Percentiles rank a stretch among this genome's conserved stretches.
Evolutionary conservation across 2,329 filamentous ascomycete species (phyloP).

Genomic region (Gremmenia infestans): DNA sequence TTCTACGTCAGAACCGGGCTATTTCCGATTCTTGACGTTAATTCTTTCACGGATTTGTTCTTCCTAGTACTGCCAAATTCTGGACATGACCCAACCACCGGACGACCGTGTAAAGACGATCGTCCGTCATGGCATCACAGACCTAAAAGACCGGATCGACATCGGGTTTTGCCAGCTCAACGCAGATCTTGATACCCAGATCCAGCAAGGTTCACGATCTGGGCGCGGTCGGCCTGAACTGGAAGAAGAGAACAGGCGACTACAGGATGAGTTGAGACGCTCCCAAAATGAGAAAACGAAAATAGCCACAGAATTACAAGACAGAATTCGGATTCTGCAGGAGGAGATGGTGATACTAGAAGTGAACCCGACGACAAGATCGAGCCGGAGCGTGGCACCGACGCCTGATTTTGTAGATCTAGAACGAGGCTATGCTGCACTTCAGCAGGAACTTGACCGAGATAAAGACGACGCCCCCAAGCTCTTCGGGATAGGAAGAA

Average conservation of each 20-base stretch:
- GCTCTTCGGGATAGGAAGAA: background rate
- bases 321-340: background rate
- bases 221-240: background rate
- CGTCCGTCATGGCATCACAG: background rate
- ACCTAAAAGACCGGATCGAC: background rate
- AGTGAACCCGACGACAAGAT: background rate
- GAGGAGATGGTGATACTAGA: background rate
- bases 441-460: too few species aligned
- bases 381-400: background rate
- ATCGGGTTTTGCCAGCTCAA: background rate
- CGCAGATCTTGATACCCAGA: background rate
- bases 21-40: background rate
- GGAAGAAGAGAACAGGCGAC: background rate
- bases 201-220: background rate
- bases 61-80: background rate
- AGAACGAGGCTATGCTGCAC: too few species aligned
- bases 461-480: too few species aligned
- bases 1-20: background rate
- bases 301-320: background rate
- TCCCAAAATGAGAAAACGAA: background rate
- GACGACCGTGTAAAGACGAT: background rate
- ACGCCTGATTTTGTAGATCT: background rate
- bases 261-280: background rate
- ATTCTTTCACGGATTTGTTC: background rate
- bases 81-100: background rate